Evolutionary conservation across 2,329 filamentous ascomycete species (phyloP).

Genomic region (Fusarium denticulatum): DNA sequence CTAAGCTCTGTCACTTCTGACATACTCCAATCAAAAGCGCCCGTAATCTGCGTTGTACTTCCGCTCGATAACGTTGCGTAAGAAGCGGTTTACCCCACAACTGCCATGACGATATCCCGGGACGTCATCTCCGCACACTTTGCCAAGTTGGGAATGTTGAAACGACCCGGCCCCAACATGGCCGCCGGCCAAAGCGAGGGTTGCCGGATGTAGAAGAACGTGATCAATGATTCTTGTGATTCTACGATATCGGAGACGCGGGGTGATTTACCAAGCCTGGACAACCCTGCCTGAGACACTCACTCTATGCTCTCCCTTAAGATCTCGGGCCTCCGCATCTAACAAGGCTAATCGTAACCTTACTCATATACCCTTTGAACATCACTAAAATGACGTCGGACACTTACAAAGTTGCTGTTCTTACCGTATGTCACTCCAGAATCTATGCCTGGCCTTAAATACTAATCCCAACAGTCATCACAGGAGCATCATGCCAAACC

Average conservation of each 20-base stretch:
- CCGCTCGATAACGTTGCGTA: background rate
- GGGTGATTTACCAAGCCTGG: background rate
- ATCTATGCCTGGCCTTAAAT: accelerated
- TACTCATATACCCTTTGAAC: too few relatives aligned
- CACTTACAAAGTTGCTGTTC: constrained; percentile 22
- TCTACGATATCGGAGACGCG: background rate
- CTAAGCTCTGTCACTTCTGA: background rate
- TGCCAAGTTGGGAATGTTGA: constrained; percentile 22
- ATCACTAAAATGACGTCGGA: background rate
- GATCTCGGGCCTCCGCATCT: background rate
- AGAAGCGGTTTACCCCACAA: background rate
- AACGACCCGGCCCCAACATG: constrained; percentile 19
- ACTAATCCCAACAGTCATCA: constrained; percentile 6
- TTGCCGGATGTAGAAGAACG: background rate
- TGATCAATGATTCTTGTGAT: background rate
- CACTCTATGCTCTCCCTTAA: background rate
- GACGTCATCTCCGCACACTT: constrained; percentile 8
- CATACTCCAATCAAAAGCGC: background rate
- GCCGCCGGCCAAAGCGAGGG: constrained; percentile 4
- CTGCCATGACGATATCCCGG: background rate
- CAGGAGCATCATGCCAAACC: constrained; percentile 16
- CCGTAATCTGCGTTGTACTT: background rate
- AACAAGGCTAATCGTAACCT: background rate
- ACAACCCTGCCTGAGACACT: background rate
- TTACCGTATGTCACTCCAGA: background rate